Evolutionary conservation across 108 stramenopile species (phyloP).

Genomic region (Aurantiochytrium sp.): DNA sequence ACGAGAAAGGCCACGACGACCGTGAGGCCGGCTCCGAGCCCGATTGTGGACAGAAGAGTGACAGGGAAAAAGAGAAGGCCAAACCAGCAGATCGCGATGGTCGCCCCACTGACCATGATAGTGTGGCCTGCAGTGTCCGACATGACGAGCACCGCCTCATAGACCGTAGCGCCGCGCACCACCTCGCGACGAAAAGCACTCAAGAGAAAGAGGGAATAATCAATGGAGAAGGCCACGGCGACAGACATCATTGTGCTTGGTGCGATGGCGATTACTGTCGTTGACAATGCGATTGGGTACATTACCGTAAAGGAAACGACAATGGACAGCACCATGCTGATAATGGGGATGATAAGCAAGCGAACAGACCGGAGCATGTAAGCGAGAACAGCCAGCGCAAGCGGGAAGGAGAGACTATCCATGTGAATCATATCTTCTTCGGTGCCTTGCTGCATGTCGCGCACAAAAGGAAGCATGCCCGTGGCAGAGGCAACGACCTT

Average conservation of each 20-base stretch:
- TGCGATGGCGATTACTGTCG: neutral
- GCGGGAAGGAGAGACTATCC: neutral
- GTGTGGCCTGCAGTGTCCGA: neutral
- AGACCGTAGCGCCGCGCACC: neutral
- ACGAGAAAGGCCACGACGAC: neutral
- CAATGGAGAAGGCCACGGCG: neutral
- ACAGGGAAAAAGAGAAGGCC: conserved; percentile 3
- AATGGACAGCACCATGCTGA: neutral
- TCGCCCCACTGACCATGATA: conserved; percentile 5
- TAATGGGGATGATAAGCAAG: neutral
- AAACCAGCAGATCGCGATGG: conserved; percentile 12
- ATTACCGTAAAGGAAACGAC: conserved; percentile 1
- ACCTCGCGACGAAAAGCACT: neutral
- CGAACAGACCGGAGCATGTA: neutral
- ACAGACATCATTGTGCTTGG: neutral
- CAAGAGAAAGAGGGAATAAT: neutral
- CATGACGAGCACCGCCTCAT: neutral
- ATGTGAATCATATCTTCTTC: conserved; percentile 1
- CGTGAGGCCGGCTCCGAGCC: neutral
- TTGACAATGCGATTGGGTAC: neutral
- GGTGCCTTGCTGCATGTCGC: neutral
- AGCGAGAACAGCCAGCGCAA: neutral
- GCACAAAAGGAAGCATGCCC: neutral
- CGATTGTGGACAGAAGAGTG: neutral
- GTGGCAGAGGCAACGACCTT: neutral